These are phyloP conservation scores for Acanthamoeba lenticulata DNA, from an alignment of 208 protist species.

Conservation along the genomic window DNA sequence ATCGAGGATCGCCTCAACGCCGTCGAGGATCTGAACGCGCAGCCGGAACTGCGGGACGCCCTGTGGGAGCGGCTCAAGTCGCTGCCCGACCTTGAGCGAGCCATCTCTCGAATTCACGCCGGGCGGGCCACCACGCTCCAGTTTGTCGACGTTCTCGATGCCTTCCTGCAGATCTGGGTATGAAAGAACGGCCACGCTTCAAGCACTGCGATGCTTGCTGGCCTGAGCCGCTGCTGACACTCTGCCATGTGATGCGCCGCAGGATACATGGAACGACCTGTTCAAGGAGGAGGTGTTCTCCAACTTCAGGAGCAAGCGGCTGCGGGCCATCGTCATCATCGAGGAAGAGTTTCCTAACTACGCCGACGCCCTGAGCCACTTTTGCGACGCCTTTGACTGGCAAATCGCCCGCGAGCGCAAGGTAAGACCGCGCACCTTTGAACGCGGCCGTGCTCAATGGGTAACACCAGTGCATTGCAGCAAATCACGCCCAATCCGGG, in stretches of 20 bases:
- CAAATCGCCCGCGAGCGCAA: constrained; percentile 12
- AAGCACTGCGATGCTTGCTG: not conserved
- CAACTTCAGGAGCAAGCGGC: constrained; percentile 25
- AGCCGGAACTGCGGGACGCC: not conserved
- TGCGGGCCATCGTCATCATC: not conserved
- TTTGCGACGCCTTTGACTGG: constrained; percentile 61
- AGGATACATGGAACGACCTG: constrained; percentile 7
- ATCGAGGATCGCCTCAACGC: constrained; percentile 77
- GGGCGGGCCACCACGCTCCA: constrained; percentile 12
- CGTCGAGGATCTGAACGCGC: constrained; percentile 61
- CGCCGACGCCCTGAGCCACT: not conserved
- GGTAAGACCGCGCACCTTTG: not conserved
- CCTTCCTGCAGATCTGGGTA: constrained; percentile 66
- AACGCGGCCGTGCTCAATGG: no score
- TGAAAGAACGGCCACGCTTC: not conserved
- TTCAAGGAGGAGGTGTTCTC: constrained; percentile 22
- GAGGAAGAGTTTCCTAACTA: constrained; percentile 42
- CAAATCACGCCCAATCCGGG: constrained; percentile 63
- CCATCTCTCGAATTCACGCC: constrained; percentile 72
- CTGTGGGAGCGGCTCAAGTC: not conserved
- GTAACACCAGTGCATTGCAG: not conserved
- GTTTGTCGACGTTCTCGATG: constrained; percentile 67
- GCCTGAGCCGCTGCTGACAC: not conserved
- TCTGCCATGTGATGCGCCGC: not conserved
- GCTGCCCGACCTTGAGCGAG: constrained; percentile 68